Percentiles rank a stretch among this genome's conserved stretches.
Evolutionary conservation across 495 filamentous ascomycete genomes (phyloP).

Genomic region (Aspergillus carlsbadensis): DNA sequence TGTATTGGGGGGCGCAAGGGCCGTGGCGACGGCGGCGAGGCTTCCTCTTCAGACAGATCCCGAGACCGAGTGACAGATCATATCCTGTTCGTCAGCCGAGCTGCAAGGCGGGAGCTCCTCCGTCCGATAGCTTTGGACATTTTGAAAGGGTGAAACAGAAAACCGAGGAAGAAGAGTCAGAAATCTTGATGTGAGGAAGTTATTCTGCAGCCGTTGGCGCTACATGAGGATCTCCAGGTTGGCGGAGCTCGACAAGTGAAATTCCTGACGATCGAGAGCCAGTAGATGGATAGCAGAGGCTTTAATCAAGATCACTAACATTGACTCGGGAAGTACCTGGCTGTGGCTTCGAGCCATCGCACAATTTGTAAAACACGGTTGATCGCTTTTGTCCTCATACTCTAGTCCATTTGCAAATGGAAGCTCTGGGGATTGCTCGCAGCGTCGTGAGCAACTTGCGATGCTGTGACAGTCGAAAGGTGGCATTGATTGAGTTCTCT

Average conservation of each 20-base stretch:
- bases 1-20: conserved; percentile 13
- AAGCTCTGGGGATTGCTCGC: background rate
- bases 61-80: conserved; percentile 18
- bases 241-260: conserved; percentile 13
- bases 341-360: conserved; percentile 20
- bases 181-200: conserved; percentile 11
- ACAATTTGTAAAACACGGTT: conserved; percentile 9
- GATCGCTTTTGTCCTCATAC: background rate
- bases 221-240: conserved; percentile 18
- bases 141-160: conserved; percentile 11
- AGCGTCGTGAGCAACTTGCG: background rate
- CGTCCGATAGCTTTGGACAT: no score
- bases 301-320: conserved; percentile 6
- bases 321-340: conserved; percentile 25
- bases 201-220: conserved; percentile 15
- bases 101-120: conserved; percentile 13
- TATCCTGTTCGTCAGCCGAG: conserved; percentile 18
- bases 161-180: conserved; percentile 4
- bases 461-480: background rate
- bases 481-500: background rate
- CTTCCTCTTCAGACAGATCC: background rate
- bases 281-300: no score
- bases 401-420: background rate
- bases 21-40: background rate
- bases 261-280: conserved; percentile 10